Percentiles rank a stretch among this genome's conserved stretches.
These are phyloP conservation scores for Steccherinum ochraceum DNA, from an alignment of 768 basidiomycete species.

Conservation along the genomic window DNA sequence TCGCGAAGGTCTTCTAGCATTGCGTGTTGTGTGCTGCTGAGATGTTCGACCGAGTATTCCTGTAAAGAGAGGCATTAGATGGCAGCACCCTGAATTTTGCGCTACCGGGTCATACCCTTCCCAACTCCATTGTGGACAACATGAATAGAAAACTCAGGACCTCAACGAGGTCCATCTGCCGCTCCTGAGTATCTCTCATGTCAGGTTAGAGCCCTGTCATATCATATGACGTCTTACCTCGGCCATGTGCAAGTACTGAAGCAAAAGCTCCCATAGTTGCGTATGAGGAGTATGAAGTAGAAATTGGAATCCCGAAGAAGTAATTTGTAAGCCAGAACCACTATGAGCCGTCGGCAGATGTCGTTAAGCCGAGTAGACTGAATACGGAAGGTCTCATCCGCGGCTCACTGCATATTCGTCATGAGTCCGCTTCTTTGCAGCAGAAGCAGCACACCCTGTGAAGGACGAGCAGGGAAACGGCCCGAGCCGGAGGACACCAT, in stretches of 20 bases:
- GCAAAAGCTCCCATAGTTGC: conserved; percentile 90
- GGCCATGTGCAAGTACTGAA: conserved; percentile 83
- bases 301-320: conserved; percentile 94
- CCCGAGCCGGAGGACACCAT: conserved; percentile 93
- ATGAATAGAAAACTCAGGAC: conserved; percentile 94
- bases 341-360: conserved; percentile 21
- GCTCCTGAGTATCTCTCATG: conserved; percentile 42
- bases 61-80: conserved; percentile 24
- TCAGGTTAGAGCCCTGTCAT: neutral
- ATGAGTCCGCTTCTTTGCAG: conserved; percentile 84
- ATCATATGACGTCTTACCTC: conserved; percentile 43
- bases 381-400: neutral
- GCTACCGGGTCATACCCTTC: conserved; percentile 48
- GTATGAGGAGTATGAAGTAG: conserved; percentile 90
- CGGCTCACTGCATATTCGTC: conserved; percentile 57
- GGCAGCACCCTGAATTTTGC: conserved; percentile 8
- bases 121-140: conserved; percentile 94
- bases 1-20: conserved; percentile 91
- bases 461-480: conserved; percentile 69
- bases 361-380: neutral
- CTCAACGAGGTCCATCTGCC: conserved; percentile 89
- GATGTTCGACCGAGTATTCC: conserved; percentile 85
- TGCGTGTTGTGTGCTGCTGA: conserved; percentile 74
- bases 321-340: conserved; percentile 68
- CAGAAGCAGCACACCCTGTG: conserved; percentile 77